These are phyloP conservation scores for Cercospora citrullina DNA, from an alignment of 2,329 filamentous ascomycete genomes.

Conservation along the genomic window DNA sequence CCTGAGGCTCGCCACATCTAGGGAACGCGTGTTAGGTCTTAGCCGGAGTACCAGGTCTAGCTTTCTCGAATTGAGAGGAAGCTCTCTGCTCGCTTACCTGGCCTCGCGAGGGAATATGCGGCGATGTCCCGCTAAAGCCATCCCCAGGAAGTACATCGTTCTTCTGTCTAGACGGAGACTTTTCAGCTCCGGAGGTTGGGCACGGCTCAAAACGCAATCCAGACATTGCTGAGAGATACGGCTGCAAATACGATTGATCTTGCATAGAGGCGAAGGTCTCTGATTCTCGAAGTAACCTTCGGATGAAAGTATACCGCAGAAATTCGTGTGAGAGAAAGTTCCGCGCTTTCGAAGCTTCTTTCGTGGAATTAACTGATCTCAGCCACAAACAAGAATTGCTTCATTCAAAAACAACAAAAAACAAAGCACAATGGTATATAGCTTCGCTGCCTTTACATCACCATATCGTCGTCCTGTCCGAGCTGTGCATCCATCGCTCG, in stretches of 20 bases:
- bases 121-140: neutral
- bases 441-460: conserved; percentile 24
- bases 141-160: neutral
- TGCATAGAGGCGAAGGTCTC: no score
- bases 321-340: no score
- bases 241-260: no score
- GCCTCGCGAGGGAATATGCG: neutral
- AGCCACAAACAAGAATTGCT: neutral
- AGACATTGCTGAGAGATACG: no score
- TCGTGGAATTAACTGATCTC: neutral
- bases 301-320: no score
- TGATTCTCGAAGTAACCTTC: no score
- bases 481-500: conserved; percentile 25
- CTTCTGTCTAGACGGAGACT: neutral
- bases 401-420: neutral
- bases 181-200: neutral
- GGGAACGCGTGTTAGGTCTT: neutral
- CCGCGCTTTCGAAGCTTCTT: no score
- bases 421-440: neutral
- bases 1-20: no score
- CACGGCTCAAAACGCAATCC: no score
- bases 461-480: conserved; percentile 36
- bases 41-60: neutral
- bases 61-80: neutral
- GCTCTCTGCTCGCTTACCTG: neutral